A percentile compares a stretch with the other conserved stretches of the same genome.
phyloP scores from a whole-genome alignment of 2,329 filamentous ascomycete genomes.

The Alternaria sp. region DNA sequence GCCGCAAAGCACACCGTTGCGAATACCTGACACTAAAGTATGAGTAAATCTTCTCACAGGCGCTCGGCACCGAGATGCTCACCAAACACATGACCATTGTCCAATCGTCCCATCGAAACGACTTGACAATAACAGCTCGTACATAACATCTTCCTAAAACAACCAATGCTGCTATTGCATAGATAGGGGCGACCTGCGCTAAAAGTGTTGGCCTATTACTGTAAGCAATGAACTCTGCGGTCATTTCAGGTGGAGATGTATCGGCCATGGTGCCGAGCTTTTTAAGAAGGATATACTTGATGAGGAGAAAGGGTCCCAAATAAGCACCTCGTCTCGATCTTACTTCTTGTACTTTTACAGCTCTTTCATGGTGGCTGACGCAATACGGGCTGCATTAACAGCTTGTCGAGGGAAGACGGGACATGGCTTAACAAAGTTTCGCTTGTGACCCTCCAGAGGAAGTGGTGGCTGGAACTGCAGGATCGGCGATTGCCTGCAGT shows the following conservation, averaged over 20 bases:
- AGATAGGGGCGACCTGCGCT: conserved; percentile 33
- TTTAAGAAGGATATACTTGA: neutral
- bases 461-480: neutral
- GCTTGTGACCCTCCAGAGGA: neutral
- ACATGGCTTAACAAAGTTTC: neutral
- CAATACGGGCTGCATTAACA: neutral
- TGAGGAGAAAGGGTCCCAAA: neutral
- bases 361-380: neutral
- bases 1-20: conserved; percentile 45
- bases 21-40: conserved; percentile 1
- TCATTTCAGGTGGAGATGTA: neutral
- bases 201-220: conserved; percentile 33
- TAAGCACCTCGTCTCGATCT: neutral
- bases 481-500: neutral
- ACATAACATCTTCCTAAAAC: conserved; percentile 59
- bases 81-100: conserved; percentile 56
- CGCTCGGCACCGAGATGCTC: conserved; percentile 13
- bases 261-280: neutral
- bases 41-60: neutral
- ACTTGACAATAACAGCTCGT: conserved; percentile 57
- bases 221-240: conserved; percentile 26
- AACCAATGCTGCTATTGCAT: conserved; percentile 49
- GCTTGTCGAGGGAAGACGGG: neutral
- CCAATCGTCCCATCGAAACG: conserved; percentile 61
- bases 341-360: neutral